These are phyloP conservation scores for Ceratobasidium sp. DNA, from an alignment of 1,284 basidiomycete species.

Conservation along the genomic window DNA sequence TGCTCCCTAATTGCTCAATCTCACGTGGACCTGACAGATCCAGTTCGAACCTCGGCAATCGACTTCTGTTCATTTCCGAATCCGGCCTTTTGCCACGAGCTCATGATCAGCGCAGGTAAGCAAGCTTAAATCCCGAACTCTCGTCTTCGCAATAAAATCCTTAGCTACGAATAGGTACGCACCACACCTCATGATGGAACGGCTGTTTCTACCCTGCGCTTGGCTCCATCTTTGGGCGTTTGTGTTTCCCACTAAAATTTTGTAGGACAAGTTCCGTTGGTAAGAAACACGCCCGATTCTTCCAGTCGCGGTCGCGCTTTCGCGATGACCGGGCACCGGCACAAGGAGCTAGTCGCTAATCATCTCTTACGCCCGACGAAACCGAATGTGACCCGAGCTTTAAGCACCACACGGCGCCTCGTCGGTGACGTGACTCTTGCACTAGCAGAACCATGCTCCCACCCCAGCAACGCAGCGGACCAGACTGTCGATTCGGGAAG, in stretches of 20 bases:
- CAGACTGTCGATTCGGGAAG: conserved; percentile 17
- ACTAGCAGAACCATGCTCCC: background rate
- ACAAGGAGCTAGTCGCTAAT: background rate
- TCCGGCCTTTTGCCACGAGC: conserved; percentile 25
- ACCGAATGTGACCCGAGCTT: conserved; percentile 26
- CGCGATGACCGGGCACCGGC: background rate
- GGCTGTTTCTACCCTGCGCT: background rate
- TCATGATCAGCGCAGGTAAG: conserved; percentile 25
- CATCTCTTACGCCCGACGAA: background rate
- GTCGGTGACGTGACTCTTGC: conserved; percentile 18
- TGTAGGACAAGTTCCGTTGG: background rate
- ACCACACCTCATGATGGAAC: conserved; percentile 12
- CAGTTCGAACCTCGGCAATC: conserved; percentile 33
- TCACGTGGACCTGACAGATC: conserved; percentile 42
- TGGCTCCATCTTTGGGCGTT: background rate
- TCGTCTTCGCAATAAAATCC: conserved; percentile 37
- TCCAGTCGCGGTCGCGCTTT: conserved; percentile 4
- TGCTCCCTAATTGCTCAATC: conserved; percentile 14
- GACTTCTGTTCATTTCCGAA: conserved; percentile 25
- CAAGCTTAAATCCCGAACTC: conserved; percentile 39
- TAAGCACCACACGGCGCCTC: conserved; percentile 19
- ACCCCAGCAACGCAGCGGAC: conserved; percentile 9
- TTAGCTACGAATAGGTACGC: background rate
- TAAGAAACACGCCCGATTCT: too few relatives aligned
- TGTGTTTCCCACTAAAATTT: background rate